These are phyloP conservation scores for Mortierella sp. DNA, from an alignment of 371 early-diverging fungal species.

Conservation along the genomic window DNA sequence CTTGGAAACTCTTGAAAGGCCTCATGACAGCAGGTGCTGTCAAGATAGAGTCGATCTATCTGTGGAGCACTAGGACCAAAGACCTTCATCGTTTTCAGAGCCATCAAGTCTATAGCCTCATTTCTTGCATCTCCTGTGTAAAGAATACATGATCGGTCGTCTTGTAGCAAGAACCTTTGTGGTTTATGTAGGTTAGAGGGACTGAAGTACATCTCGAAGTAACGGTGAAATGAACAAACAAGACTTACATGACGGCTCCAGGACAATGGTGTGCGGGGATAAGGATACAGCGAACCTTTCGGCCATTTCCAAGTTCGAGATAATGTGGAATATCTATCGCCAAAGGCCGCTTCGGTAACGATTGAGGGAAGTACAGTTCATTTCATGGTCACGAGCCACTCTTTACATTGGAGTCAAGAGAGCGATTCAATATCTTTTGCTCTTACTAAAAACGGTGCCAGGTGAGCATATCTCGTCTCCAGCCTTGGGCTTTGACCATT, in stretches of 20 bases:
- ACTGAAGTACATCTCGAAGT: background rate
- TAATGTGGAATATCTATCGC: constrained; percentile 29
- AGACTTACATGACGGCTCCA: constrained; percentile 56
- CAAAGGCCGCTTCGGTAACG: constrained; percentile 20
- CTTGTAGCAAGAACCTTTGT: constrained; percentile 53
- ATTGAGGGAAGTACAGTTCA: constrained; percentile 2
- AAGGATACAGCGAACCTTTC: constrained; percentile 38
- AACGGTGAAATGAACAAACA: no score
- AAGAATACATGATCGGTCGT: constrained; percentile 53
- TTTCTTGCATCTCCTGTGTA: constrained; percentile 59
- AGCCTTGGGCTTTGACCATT: constrained; percentile 15
- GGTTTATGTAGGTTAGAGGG: background rate
- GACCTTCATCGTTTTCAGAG: constrained; percentile 19
- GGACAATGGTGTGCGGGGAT: constrained; percentile 59
- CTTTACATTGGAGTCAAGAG: no score
- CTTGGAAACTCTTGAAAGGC: constrained; percentile 42
- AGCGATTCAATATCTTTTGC: no score
- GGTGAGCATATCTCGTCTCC: constrained; percentile 32
- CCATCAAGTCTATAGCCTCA: constrained; percentile 45
- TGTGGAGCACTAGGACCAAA: constrained; percentile 20
- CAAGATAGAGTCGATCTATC: constrained; percentile 56
- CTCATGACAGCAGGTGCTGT: constrained; percentile 56
- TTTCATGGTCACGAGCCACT: background rate
- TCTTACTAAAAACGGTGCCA: constrained; percentile 31
- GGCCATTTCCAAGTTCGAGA: constrained; percentile 42